Percentiles rank a stretch among this genome's conserved stretches.
phyloP scores from a whole-genome alignment of 2,329 filamentous ascomycete genomes.

The Fusarium sacchari region DNA sequence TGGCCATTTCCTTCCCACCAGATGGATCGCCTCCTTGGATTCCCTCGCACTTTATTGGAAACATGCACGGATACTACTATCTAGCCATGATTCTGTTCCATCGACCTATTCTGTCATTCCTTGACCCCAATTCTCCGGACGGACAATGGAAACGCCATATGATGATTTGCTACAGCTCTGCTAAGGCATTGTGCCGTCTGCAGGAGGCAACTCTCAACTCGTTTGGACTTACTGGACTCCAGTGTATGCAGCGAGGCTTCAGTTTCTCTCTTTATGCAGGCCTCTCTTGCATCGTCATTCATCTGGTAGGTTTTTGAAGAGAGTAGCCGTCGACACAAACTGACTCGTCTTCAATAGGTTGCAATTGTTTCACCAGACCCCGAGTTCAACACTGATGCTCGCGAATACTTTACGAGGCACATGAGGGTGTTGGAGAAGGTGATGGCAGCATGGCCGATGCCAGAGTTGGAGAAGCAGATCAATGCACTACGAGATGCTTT shows the following conservation, averaged over 20 bases:
- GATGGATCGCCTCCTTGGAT: constrained; percentile 87
- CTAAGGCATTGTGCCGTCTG: constrained; percentile 84
- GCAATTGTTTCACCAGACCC: constrained; percentile 94
- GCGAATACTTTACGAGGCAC: constrained; percentile 89
- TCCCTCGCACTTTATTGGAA: constrained; percentile 86
- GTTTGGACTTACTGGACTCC: constrained; percentile 81
- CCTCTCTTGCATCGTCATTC: constrained; percentile 90
- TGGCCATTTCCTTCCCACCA: constrained; percentile 79
- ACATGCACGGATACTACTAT: constrained; percentile 89
- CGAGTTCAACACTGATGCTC: constrained; percentile 83
- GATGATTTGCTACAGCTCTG: constrained; percentile 84
- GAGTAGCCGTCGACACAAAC: background rate
- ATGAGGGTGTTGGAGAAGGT: constrained; percentile 94
- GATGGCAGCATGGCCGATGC: constrained; percentile 84
- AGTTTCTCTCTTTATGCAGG: constrained; percentile 96
- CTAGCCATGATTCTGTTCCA: constrained; percentile 87
- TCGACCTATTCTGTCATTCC: constrained; percentile 82
- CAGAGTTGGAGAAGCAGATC: constrained; percentile 89
- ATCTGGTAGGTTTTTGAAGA: constrained; percentile 72
- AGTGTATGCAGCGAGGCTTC: constrained; percentile 93
- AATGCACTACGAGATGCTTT: constrained; percentile 91
- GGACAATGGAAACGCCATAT: constrained; percentile 90
- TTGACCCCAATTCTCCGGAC: constrained; percentile 75
- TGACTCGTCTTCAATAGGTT: constrained; percentile 64
- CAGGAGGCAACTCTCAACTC: constrained; percentile 84